Conservation (phyloP, 2,329 filamentous ascomycete genomes). For the Gremmenia infestans region DNA sequence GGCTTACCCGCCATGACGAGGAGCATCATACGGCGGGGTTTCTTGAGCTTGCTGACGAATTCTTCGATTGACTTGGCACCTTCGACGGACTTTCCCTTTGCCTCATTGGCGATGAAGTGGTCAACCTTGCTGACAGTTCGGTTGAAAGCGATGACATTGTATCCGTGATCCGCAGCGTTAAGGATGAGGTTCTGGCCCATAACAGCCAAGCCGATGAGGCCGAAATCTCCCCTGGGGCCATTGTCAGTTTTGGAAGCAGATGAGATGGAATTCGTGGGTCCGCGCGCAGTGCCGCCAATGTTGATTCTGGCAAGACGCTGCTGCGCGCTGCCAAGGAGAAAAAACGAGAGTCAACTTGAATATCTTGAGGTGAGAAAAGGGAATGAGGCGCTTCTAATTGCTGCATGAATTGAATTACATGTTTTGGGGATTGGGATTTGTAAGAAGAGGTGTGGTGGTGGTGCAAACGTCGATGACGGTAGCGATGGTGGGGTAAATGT, state of each 20-base stretch:
- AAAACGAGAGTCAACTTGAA: constrained; percentile 25
- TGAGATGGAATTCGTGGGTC: constrained; percentile 32
- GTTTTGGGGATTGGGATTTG: background rate
- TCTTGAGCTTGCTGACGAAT: constrained; percentile 96
- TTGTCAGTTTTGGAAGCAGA: constrained; percentile 23
- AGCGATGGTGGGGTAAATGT: constrained; percentile 24
- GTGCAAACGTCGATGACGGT: constrained; percentile 2
- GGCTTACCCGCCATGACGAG: constrained; percentile 98
- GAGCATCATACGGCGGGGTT: constrained; percentile 93
- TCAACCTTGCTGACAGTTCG: constrained; percentile 98
- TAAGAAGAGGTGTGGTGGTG: too few relatives aligned
- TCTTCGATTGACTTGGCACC: constrained; percentile 92
- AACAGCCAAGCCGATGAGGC: constrained; percentile 88
- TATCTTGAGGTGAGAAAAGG: background rate
- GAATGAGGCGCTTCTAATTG: constrained; percentile 17
- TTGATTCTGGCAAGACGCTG: constrained; percentile 65
- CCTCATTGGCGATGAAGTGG: constrained; percentile 84
- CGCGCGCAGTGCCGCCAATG: constrained; percentile 56
- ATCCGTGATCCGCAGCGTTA: constrained; percentile 86
- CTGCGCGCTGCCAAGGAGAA: constrained; percentile 49
- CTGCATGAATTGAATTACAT: background rate
- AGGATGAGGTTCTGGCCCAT: constrained; percentile 88
- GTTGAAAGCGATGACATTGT: constrained; percentile 98
- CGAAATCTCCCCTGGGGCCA: constrained; percentile 60
- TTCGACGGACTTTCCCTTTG: constrained; percentile 89